Evolutionary conservation across 805 yeast genomes (phyloP).

Genomic region (Ogataea chonburiensis): DNA sequence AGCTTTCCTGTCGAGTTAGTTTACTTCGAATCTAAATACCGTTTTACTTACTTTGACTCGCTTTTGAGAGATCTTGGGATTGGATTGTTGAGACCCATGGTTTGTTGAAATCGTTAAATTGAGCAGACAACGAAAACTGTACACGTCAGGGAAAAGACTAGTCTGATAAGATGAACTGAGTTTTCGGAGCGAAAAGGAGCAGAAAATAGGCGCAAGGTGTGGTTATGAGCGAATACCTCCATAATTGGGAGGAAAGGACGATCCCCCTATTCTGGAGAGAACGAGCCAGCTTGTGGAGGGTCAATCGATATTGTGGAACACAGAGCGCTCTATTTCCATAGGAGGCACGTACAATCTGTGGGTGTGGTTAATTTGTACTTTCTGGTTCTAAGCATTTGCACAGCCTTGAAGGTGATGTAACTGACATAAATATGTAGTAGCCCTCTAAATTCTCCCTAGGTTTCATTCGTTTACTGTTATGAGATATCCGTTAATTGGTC

Average conservation of each 20-base stretch:
- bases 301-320: too few relatives aligned
- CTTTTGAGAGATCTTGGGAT: constrained; percentile 85
- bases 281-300: not conserved
- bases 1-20: constrained; percentile 60
- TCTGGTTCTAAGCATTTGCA: constrained; percentile 1
- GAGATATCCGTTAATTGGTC: not conserved
- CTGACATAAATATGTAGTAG: not conserved
- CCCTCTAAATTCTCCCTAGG: too few relatives aligned
- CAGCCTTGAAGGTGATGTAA: constrained; percentile 1
- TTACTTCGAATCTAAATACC: not conserved
- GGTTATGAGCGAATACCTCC: constrained; percentile 7
- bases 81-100: constrained; percentile 91
- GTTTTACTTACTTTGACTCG: constrained; percentile 73
- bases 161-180: constrained; percentile 11
- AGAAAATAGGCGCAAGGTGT: constrained; percentile 14
- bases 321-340: too few relatives aligned
- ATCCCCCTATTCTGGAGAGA: too few relatives aligned
- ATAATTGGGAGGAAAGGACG: too few relatives aligned
- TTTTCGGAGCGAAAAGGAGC: constrained; percentile 13
- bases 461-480: not conserved
- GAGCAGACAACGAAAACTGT: constrained; percentile 1
- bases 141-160: constrained; percentile 10
- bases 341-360: too few relatives aligned
- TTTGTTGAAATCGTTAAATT: constrained; percentile 1
- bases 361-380: too few relatives aligned